phyloP scores from a whole-genome alignment of 2,329 filamentous ascomycete genomes.

The Chaetomium olivaceum region DNA sequence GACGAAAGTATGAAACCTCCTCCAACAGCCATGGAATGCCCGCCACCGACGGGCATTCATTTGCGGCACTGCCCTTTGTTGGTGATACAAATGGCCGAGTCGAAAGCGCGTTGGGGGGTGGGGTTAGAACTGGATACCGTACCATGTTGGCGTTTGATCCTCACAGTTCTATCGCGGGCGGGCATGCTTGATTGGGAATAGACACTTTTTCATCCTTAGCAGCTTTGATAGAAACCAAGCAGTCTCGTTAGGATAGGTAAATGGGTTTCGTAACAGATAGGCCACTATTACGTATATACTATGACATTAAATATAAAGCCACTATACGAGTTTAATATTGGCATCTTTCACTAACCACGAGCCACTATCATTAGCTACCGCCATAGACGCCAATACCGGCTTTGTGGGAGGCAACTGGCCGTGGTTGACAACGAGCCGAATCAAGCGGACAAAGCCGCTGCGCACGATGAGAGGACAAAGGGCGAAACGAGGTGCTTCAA shows the following conservation, averaged over 20 bases:
- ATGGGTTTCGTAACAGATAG: not conserved
- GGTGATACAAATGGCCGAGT: not conserved
- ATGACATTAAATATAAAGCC: not conserved
- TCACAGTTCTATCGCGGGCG: not conserved
- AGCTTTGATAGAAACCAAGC: not conserved
- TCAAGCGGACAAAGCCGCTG: not conserved
- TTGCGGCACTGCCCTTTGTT: not conserved
- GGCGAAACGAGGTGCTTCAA: not conserved
- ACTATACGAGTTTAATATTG: no score
- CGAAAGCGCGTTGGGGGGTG: not conserved
- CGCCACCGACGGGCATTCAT: not conserved
- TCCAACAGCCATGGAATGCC: not conserved
- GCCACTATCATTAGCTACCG: not conserved
- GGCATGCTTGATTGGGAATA: not conserved
- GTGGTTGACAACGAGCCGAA: not conserved
- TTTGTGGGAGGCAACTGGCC: not conserved
- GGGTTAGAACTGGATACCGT: not conserved
- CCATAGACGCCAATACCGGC: not conserved
- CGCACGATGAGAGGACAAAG: not conserved
- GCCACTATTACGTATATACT: not conserved
- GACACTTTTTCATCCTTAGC: not conserved
- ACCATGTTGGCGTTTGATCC: not conserved
- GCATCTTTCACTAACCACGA: not conserved
- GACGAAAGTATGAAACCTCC: not conserved
- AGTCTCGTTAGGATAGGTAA: not conserved